A percentile compares a stretch with the other conserved stretches of the same genome.
Conservation (phyloP, 2,329 filamentous ascomycete genomes). For the Madurella fahalii region DNA sequence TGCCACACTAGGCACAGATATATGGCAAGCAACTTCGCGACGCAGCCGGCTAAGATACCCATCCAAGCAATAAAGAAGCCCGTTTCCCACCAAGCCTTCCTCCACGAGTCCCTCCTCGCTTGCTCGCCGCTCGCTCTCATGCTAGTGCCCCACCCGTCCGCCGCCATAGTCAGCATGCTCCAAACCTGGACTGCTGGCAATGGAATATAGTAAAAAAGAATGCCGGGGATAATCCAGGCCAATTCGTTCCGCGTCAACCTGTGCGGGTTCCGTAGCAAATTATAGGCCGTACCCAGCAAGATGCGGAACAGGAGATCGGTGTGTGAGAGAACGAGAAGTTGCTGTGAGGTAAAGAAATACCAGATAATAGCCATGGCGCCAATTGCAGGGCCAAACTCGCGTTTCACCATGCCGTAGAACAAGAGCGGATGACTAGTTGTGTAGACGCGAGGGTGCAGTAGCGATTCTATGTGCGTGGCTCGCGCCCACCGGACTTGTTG, state of each 20-base stretch:
- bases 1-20: conserved; percentile 6
- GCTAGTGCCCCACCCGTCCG: conserved; percentile 16
- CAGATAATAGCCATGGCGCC: conserved; percentile 13
- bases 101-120: conserved; percentile 9
- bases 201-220: conserved; percentile 17
- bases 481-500: conserved; percentile 18
- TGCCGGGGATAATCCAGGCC: conserved; percentile 9
- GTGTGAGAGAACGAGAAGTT: conserved; percentile 5
- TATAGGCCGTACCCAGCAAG: conserved; percentile 10
- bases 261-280: conserved; percentile 11
- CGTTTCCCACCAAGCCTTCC: conserved; percentile 14
- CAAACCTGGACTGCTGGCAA: conserved; percentile 15
- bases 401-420: conserved; percentile 15
- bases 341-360: conserved; percentile 13
- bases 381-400: conserved; percentile 15
- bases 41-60: conserved; percentile 9
- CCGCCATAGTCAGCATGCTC: conserved; percentile 18
- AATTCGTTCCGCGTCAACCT: conserved; percentile 3
- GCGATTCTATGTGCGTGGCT: conserved; percentile 17
- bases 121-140: conserved; percentile 16
- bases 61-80: conserved; percentile 19
- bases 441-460: conserved; percentile 14
- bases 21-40: conserved; percentile 4
- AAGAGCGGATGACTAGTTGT: conserved; percentile 11
- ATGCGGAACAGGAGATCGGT: conserved; percentile 10